Conservation (phyloP, 1,139 yeast species). For the Geotrichum siamense region DNA sequence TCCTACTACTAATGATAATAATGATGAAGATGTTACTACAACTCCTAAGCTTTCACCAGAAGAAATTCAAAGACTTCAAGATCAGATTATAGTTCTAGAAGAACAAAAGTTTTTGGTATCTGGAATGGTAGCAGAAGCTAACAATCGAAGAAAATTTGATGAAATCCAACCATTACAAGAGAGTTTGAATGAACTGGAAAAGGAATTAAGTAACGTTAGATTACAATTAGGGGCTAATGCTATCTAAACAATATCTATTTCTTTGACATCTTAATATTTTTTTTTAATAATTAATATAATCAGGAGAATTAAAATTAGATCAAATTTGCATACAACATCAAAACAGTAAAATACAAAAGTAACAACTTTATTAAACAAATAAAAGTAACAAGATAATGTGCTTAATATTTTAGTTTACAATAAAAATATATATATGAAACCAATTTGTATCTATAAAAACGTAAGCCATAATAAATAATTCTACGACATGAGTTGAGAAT, state of each 20-base stretch:
- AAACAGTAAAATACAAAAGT: too few relatives aligned
- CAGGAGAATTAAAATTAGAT: too few relatives aligned
- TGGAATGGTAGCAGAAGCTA: conserved; percentile 54
- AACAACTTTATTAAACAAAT: too few relatives aligned
- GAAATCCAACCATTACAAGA: conserved; percentile 57
- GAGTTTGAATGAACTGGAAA: conserved; percentile 52
- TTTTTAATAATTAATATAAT: too few relatives aligned
- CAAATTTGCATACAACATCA: too few relatives aligned
- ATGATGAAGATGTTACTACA: conserved; percentile 15
- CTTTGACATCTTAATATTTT: too few relatives aligned
- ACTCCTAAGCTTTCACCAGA: conserved; percentile 20
- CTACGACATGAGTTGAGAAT: too few relatives aligned
- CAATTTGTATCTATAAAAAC: too few relatives aligned
- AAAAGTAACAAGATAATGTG: too few relatives aligned
- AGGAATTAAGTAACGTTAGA: conserved; percentile 47
- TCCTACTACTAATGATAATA: conserved; percentile 1
- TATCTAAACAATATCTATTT: conserved; percentile 30
- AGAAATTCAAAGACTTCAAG: conserved; percentile 55
- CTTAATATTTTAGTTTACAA: too few relatives aligned
- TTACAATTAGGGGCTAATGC: conserved; percentile 58
- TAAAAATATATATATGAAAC: too few relatives aligned
- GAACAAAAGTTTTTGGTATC: conserved; percentile 74
- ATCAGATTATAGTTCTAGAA: conserved; percentile 75
- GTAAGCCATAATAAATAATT: too few relatives aligned
- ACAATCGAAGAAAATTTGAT: conserved; percentile 65